phyloP scores from a whole-genome alignment of 768 basidiomycete genomes.

The Boletus rufocinnamomeus region DNA sequence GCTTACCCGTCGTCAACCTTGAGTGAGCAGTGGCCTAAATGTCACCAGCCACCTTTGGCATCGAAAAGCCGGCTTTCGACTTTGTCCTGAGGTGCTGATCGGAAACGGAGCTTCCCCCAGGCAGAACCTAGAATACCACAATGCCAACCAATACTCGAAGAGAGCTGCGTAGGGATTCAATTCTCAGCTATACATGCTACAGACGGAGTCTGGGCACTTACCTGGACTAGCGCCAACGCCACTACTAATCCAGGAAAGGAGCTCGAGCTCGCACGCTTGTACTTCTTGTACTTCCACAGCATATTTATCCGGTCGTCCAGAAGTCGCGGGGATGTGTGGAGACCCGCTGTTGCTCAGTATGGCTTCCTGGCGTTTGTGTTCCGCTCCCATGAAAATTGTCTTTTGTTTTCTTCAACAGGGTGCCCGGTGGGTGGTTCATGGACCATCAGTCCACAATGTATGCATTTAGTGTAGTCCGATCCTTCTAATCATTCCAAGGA shows the following conservation, averaged over 20 bases:
- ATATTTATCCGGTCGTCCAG: too few species aligned
- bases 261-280: too few species aligned
- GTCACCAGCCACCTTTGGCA: neutral
- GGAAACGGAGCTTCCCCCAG: neutral
- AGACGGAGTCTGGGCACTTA: neutral
- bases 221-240: neutral
- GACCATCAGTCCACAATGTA: neutral
- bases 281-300: neutral
- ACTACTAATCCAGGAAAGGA: neutral
- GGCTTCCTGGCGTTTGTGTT: neutral
- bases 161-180: neutral
- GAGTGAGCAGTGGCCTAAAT: neutral
- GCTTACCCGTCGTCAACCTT: neutral
- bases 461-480: neutral
- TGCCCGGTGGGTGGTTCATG: neutral
- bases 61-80: neutral
- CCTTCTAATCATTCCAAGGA: neutral
- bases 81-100: neutral
- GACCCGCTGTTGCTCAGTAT: neutral
- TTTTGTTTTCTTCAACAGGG: neutral
- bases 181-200: neutral
- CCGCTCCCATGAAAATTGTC: neutral
- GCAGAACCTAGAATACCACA: neutral
- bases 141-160: neutral
- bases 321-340: too few species aligned